A percentile compares a stretch with the other conserved stretches of the same genome.
These are phyloP conservation scores for Botrytis deweyae DNA, from an alignment of 2,329 filamentous ascomycete species.

Conservation along the genomic window DNA sequence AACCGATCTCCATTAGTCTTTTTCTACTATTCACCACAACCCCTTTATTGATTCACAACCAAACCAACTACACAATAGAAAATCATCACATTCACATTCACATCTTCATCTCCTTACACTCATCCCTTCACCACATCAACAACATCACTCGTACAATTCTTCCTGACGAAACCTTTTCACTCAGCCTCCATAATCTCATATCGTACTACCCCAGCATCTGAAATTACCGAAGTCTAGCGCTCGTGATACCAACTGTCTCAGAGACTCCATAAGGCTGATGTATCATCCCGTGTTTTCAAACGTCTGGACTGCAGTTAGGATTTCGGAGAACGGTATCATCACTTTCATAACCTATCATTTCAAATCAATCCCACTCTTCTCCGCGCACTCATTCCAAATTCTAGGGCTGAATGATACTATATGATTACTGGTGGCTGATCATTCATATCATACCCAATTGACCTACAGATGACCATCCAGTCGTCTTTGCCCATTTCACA, in stretches of 20 bases:
- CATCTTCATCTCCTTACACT: background rate
- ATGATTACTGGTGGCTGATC: background rate
- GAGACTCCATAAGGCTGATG: background rate
- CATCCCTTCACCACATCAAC: background rate
- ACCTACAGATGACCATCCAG: background rate
- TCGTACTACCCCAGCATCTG: background rate
- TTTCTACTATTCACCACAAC: background rate
- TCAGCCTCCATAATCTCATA: background rate
- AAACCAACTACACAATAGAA: background rate
- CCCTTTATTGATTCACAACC: background rate
- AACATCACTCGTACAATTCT: background rate
- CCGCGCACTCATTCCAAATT: background rate
- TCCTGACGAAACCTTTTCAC: background rate
- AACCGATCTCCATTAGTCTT: background rate
- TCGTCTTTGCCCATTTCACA: background rate
- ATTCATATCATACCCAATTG: background rate
- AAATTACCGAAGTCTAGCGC: background rate
- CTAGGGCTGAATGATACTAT: background rate
- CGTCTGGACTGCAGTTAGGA: background rate
- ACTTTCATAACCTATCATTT: background rate
- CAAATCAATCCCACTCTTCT: background rate
- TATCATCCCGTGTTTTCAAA: background rate
- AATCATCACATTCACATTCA: background rate
- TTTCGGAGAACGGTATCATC: background rate
- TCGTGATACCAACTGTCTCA: background rate